Evolutionary conservation across 1,139 yeast species (phyloP).

Genomic region (Pichiaceae sp.): DNA sequence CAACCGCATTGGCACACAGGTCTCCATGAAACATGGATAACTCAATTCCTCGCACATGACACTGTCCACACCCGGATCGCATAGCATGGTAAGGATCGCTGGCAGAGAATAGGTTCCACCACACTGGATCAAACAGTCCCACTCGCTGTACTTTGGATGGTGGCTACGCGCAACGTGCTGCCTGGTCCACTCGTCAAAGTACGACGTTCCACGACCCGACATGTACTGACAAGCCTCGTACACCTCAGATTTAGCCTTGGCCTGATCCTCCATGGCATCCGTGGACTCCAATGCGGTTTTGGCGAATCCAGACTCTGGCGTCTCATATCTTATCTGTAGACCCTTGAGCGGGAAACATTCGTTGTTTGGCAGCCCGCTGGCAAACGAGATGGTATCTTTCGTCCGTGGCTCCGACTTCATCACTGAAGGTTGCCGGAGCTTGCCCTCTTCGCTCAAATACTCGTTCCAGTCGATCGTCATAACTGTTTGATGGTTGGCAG

Average conservation of each 20-base stretch:
- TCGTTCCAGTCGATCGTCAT: slow-evolving; percentile 20
- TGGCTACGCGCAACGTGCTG: slow-evolving; percentile 16
- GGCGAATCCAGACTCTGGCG: slow-evolving; percentile 16
- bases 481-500: not conserved
- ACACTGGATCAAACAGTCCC: slow-evolving; percentile 46
- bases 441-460: slow-evolving; percentile 20
- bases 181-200: slow-evolving; percentile 16
- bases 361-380: slow-evolving; percentile 23
- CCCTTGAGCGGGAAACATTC: slow-evolving; percentile 21
- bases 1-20: slow-evolving; percentile 42
- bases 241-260: slow-evolving; percentile 10
- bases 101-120: slow-evolving; percentile 69
- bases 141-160: slow-evolving; percentile 33
- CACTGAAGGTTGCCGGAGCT: slow-evolving; percentile 19
- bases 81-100: slow-evolving; percentile 47
- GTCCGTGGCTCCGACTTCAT: slow-evolving; percentile 16
- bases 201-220: slow-evolving; percentile 17
- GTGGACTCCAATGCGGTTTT: slow-evolving; percentile 12
- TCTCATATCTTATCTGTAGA: slow-evolving; percentile 15
- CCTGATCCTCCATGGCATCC: slow-evolving; percentile 30
- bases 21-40: slow-evolving; percentile 47
- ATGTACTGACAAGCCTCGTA: slow-evolving; percentile 22
- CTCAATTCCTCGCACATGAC: slow-evolving; percentile 52
- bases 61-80: slow-evolving; percentile 44
- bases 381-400: slow-evolving; percentile 17